These are phyloP conservation scores for Pythium oligandrum DNA, from an alignment of 352 stramenopile genomes.

Conservation along the genomic window DNA sequence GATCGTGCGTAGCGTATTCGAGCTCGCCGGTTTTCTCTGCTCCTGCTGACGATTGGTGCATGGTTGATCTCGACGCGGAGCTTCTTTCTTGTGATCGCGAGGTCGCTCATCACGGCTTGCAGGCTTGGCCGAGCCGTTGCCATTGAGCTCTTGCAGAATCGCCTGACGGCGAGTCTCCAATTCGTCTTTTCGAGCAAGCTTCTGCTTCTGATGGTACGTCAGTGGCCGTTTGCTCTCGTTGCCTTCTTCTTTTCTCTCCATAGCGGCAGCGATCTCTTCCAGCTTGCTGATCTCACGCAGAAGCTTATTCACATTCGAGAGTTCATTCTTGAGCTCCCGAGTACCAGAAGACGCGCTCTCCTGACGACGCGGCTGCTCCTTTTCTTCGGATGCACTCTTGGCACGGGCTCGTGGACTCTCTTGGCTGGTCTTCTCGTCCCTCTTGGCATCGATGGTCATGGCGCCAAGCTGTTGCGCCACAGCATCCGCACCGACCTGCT, in stretches of 20 bases:
- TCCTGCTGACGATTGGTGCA: too few species aligned
- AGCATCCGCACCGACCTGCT: constrained; percentile 1
- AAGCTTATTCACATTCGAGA: constrained; percentile 50
- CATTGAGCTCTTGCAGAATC: constrained; percentile 12
- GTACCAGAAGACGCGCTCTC: background rate
- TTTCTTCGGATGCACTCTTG: background rate
- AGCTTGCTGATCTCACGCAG: constrained; percentile 33
- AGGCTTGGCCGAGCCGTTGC: background rate
- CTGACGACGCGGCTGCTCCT: background rate
- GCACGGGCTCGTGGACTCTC: background rate
- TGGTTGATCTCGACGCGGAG: too few species aligned
- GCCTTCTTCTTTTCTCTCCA: constrained; percentile 6
- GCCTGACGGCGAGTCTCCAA: constrained; percentile 17
- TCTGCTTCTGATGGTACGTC: constrained; percentile 13
- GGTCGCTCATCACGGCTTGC: background rate
- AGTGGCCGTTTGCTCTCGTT: constrained; percentile 10
- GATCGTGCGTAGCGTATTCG: constrained; percentile 14
- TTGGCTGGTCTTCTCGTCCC: background rate
- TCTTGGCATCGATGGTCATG: background rate
- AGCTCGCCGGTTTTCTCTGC: too few species aligned
- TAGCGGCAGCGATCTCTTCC: constrained; percentile 15
- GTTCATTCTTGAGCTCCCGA: constrained; percentile 34
- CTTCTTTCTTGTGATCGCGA: too few species aligned
- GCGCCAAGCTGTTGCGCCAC: constrained; percentile 2
- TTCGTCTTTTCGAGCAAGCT: constrained; percentile 13